Evolutionary conservation across 768 basidiomycete genomes (phyloP), one percentile per base, ranked within the genome.

Genomic region (Asterophora lycoperdoides): DNA sequence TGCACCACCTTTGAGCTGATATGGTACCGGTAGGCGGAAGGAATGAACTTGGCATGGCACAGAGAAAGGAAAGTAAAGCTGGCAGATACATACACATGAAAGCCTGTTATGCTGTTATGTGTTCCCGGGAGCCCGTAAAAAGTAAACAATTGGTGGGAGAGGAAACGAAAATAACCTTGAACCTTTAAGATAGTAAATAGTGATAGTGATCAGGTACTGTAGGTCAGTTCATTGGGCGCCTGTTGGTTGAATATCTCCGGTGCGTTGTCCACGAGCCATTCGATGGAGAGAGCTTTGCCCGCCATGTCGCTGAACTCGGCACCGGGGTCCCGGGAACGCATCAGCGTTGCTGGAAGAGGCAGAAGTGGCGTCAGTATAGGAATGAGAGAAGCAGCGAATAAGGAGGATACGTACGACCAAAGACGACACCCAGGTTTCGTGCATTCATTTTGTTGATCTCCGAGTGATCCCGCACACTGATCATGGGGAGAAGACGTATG

Each of bases 221-320:
- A 23, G 30, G 48, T 47, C 42, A 41, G 48, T 54, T 41, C 37
- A 2, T 35, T 18, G 17, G 42, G 35, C 30, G 43, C 59, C 44
- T 47, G 41, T 20, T 32, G 56, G 43, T 65, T 65, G 61, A 79
- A 80, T 57, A 88, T 69, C 19, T 66, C 64, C 34, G 74, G 77
- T 10, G 90, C 90, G 61, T 95, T 87, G 63, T 97, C 93, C 52
- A 98, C 83, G 55, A 97, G 80, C 88, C 93, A 96, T 66, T 96
- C 93, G 43, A 99, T 76, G 59, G 87, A 82, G 50, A 93, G 77
- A 5, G 95, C 91, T 68, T 95, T 97, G 45, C 92, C 91, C 7
- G 91, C 94, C 90, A 98, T 98, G 66, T 99, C 95, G 60, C 84
- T 87, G 70, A 97, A 97, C 70, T 98, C 96, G 14, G 89, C 81